phyloP scores from a whole-genome alignment of 257 asterid genomes.

The Hygrophila difformis region DNA sequence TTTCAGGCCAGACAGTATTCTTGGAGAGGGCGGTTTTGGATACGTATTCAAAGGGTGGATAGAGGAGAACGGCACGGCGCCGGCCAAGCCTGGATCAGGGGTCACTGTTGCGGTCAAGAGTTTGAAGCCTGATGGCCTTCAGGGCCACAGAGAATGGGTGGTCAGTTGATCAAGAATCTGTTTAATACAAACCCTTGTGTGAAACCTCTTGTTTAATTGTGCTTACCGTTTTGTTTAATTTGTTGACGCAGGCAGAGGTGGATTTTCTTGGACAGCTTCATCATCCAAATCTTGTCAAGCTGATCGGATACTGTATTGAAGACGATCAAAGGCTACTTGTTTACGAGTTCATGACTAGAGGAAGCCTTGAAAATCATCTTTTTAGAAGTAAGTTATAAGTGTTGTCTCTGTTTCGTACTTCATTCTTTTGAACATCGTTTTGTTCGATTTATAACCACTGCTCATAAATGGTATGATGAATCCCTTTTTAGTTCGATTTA shows the following conservation, averaged over 20 bases:
- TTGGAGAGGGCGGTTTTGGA: conserved; percentile 97
- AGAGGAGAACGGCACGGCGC: conserved; percentile 87
- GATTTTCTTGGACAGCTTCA: conserved; percentile 93
- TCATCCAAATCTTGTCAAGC: conserved; percentile 84
- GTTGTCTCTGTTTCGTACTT: no score
- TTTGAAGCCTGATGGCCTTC: conserved; percentile 85
- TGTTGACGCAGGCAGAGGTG: conserved; percentile 87
- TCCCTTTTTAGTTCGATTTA: no score
- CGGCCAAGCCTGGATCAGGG: conserved; percentile 94
- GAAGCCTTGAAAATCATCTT: conserved; percentile 96
- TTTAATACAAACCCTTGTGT: background rate
- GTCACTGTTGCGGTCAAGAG: conserved; percentile 91
- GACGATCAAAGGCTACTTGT: conserved; percentile 94
- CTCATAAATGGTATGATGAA: no score
- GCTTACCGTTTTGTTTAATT: background rate
- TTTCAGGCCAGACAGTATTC: conserved; percentile 90
- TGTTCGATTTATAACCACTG: no score
- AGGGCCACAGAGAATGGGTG: conserved; percentile 99
- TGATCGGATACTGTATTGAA: conserved; percentile 84
- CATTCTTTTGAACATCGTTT: no score
- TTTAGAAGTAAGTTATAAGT: conserved; percentile 60
- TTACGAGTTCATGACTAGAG: conserved; percentile 92
- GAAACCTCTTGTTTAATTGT: background rate
- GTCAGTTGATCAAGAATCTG: conserved; percentile 39
- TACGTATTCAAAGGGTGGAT: conserved; percentile 97